Evolutionary conservation across 768 basidiomycete species (phyloP), one percentile per base, ranked within the genome.

Genomic region (Boletus barrowsii): DNA sequence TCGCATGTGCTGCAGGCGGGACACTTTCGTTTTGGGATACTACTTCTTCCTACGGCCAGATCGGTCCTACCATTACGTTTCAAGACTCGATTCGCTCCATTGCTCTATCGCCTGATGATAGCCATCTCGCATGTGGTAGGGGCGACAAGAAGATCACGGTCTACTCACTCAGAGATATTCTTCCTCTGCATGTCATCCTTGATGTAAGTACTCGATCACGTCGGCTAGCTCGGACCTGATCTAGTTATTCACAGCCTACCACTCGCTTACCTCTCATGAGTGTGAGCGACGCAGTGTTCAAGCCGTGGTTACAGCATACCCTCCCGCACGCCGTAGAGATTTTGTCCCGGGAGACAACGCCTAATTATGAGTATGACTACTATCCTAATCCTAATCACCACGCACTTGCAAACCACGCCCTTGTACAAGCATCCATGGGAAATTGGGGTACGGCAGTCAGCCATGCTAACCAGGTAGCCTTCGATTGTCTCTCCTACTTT

Each of bases 211-310:
- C 40, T 8, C 22, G 24, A 8, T 15, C 20, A n/a, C 20, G 7
- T 18, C 20, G 14, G 13, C 8, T 2, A 10, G 3, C 29, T 22
- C 5, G 13, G 4, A 32, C 11, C 8, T 40, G 46, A 32, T 18
- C 47, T 50, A 10, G 30, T 8, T 53, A 3, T 39, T 24, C 18
- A 2, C 35, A 54, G 45, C 30, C 44, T 8, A 15, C 41, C 18
- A 41, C 48, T 49, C 43, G 24, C 15, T 42, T 54, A 2, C 58
- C 46, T 6, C 48, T 59, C 13, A 33, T 58, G 43, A 40, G 40
- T 2, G 22, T 59, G 7, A 50, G 10, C 14, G 2, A 15, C 1
- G 20, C 40, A 0, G 8, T 8, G 3, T 51, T 60, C 42, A 26
- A 47, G 10, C 4, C n/a, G 4, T 60, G 58, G 58, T 13, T 36